These are phyloP conservation scores for Boletus sp. DNA, from an alignment of 1,284 basidiomycete species.

Conservation along the genomic window DNA sequence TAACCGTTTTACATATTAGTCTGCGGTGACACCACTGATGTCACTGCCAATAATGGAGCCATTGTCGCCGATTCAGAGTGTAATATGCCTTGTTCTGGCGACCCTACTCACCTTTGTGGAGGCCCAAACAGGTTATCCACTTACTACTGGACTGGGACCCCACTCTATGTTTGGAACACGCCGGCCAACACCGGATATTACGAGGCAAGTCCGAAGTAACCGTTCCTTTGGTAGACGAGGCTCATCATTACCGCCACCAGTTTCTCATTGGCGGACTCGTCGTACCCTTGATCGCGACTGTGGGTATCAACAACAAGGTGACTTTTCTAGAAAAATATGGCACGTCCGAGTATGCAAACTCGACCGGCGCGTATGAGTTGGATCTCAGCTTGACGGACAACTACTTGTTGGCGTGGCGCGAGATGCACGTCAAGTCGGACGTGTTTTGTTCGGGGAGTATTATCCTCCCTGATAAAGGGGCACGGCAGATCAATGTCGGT, in stretches of 20 bases:
- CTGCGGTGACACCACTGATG: slow-evolving; percentile 64
- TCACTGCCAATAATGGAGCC: slow-evolving; percentile 42
- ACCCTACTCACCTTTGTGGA: slow-evolving; percentile 65
- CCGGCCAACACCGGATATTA: slow-evolving; percentile 65
- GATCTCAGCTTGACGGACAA: slow-evolving; percentile 57
- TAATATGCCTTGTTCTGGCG: slow-evolving; percentile 60
- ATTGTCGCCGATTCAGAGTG: slow-evolving; percentile 53
- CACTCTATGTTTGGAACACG: slow-evolving; percentile 58
- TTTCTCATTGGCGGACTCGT: slow-evolving; percentile 63
- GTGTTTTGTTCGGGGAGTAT: slow-evolving; percentile 76
- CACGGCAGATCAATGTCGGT: slow-evolving; percentile 66
- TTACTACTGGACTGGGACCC: slow-evolving; percentile 59
- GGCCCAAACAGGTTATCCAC: slow-evolving; percentile 47
- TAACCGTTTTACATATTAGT: slow-evolving; percentile 28
- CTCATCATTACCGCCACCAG: slow-evolving; percentile 31
- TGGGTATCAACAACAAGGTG: slow-evolving; percentile 76
- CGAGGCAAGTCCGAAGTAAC: slow-evolving; percentile 44
- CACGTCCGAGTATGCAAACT: slow-evolving; percentile 54
- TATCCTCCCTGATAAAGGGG: slow-evolving; percentile 69
- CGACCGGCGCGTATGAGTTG: slow-evolving; percentile 75
- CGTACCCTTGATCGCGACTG: slow-evolving; percentile 68
- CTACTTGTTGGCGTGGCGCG: slow-evolving; percentile 61
- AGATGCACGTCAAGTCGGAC: slow-evolving; percentile 70
- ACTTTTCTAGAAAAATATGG: slow-evolving; percentile 69
- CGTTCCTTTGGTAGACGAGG: neutral